Evolutionary conservation across 192 early-diverging fungal species (phyloP).

Genomic region (Backusella morwellensis): DNA sequence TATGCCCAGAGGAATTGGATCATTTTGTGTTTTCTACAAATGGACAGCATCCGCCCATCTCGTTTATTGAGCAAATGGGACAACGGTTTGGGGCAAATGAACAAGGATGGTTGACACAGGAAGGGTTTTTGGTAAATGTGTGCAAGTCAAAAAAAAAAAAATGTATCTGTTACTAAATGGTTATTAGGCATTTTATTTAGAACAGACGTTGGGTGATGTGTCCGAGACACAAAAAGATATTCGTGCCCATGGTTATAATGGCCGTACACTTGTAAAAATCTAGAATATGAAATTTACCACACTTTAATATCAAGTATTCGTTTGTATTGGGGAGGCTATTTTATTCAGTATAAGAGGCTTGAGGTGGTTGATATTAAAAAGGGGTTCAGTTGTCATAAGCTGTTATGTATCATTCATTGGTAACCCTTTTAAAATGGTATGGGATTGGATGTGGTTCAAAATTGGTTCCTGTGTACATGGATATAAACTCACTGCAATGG

Average conservation of each 20-base stretch:
- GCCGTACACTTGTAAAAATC: neutral
- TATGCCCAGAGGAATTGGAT: constrained; percentile 3
- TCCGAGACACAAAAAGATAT: constrained; percentile 8
- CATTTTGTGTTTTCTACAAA: constrained; percentile 11
- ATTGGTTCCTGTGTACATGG: neutral
- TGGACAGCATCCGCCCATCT: neutral
- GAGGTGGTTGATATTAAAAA: too few relatives aligned
- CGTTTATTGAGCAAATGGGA: constrained; percentile 9
- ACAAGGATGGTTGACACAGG: neutral
- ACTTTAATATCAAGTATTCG: neutral
- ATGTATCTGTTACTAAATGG: too few relatives aligned
- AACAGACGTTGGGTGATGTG: neutral
- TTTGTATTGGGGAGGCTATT: neutral
- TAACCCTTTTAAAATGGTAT: neutral
- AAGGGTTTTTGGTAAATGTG: neutral
- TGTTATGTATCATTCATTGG: neutral
- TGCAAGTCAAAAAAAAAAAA: neutral
- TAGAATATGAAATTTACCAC: neutral
- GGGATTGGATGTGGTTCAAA: neutral
- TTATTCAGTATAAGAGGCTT: neutral
- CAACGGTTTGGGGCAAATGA: constrained; percentile 11
- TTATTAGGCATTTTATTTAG: constrained; percentile 7
- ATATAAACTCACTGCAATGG: too few relatives aligned
- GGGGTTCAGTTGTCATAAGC: neutral
- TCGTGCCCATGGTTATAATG: neutral